These are phyloP conservation scores for Phialophora macrospora DNA, from an alignment of 2,329 filamentous ascomycete genomes.

Conservation along the genomic window DNA sequence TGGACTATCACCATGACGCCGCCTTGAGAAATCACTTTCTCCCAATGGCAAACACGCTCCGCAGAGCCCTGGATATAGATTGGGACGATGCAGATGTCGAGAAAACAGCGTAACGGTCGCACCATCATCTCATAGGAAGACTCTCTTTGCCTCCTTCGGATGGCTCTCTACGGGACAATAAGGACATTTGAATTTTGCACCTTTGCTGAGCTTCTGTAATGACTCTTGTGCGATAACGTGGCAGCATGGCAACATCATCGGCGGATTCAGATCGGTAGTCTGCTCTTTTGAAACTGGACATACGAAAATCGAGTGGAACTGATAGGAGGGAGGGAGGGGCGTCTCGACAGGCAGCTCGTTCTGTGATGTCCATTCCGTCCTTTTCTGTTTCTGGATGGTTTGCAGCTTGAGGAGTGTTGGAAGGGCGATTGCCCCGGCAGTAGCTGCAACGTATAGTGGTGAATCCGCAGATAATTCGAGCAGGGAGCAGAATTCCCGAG, in stretches of 20 bases:
- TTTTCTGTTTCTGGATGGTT: constrained; percentile 82
- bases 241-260: constrained; percentile 95
- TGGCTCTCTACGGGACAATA: constrained; percentile 89
- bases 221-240: constrained; percentile 91
- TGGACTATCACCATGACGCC: neutral
- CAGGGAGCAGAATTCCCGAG: constrained; percentile 89
- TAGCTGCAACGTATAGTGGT: constrained; percentile 89
- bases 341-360: constrained; percentile 85
- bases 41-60: neutral
- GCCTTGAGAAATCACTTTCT: neutral
- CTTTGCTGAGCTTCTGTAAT: constrained; percentile 77
- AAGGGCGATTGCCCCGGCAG: constrained; percentile 88
- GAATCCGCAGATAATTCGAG: constrained; percentile 89
- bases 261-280: constrained; percentile 87
- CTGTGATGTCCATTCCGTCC: constrained; percentile 91
- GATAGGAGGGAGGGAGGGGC: constrained; percentile 66
- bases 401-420: constrained; percentile 88
- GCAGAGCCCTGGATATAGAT: neutral
- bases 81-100: neutral
- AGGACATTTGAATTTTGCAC: constrained; percentile 85
- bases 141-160: constrained; percentile 74
- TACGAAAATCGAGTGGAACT: constrained; percentile 95
- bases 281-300: constrained; percentile 98
- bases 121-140: constrained; percentile 63
- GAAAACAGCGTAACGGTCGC: neutral